Evolutionary conservation across 2,329 filamentous ascomycete species (phyloP), one percentile per base, ranked within the genome.

Genomic region (Penicillium sp.): DNA sequence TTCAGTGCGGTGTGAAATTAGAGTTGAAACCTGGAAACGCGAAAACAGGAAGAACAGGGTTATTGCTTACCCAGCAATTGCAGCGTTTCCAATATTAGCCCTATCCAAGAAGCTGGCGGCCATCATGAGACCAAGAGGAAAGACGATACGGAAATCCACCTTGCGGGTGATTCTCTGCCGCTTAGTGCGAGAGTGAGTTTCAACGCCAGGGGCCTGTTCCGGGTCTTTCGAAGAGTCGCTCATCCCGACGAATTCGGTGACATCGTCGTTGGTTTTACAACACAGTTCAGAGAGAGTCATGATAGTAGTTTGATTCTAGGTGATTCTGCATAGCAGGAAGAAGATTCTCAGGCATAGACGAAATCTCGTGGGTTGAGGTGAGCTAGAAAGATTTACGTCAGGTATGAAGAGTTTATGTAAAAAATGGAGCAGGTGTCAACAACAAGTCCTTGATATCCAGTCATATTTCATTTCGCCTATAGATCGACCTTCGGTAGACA

Each of bases 1-100:
- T 92, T 5, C 84, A 88, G n/a, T 20, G 87, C 77, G 65, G 91
- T 88, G 81, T 9, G 9, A 3, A 91, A 87, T 51, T 90, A 34
- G 17, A 18, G 7, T 20, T 5, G n/a, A 34, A 8, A 34, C 9
- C 5, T 5, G 15, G 3, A 10, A 8, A 2, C 6, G 20, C 5
- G 18, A 7, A n/a, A 32, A 7, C n/a, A 32, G 2, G 32, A 8
- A 34, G 17, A 72, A 55, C 80, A 85, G 61, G 87, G 10, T 3
- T 10, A 18, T 18, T 78, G 10, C 20, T 26, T 48, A 54, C 54
- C 54, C 54, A 21, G 54, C 48, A 23, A 55, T 43, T 32, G 44
- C 44, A 20, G 54, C 54, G 34, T 41, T 46, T 10, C 54, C 54
- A 5, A 57, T n/a, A 39, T 57, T 55, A 4, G 47, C 54, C n/a